Conservation (phyloP, 345 rosid species). For the Erucastrum elatum region DNA sequence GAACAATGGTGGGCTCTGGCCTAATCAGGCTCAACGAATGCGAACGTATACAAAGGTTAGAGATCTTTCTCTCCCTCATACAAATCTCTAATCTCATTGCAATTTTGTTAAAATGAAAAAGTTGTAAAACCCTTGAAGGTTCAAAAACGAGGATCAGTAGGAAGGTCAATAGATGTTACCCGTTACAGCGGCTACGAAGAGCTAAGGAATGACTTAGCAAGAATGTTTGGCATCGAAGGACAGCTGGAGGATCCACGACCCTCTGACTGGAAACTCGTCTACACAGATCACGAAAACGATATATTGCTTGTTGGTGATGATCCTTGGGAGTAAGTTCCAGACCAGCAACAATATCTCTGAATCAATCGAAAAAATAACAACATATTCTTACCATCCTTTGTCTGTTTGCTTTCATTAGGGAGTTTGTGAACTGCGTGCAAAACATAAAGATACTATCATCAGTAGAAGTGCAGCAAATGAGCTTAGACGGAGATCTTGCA, state of each 20-base stretch:
- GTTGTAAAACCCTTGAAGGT: too few relatives aligned
- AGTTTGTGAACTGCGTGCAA: conserved; percentile 72
- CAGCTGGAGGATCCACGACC: conserved; percentile 90
- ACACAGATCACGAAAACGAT: conserved; percentile 90
- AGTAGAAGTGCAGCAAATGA: conserved; percentile 93
- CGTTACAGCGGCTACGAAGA: conserved; percentile 81
- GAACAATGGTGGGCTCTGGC: conserved; percentile 78
- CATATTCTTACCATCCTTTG: background rate
- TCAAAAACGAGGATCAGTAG: conserved; percentile 95
- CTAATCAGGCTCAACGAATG: conserved; percentile 83
- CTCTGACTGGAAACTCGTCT: conserved; percentile 93
- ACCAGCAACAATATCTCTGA: too few relatives aligned
- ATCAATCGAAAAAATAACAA: background rate
- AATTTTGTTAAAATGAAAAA: too few relatives aligned
- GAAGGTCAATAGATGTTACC: conserved; percentile 93
- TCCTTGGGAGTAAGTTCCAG: conserved; percentile 92
- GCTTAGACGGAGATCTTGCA: conserved; percentile 89
- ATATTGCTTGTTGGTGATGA: conserved; percentile 95
- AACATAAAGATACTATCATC: conserved; percentile 90
- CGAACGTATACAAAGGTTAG: conserved; percentile 91
- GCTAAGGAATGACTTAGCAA: conserved; percentile 82
- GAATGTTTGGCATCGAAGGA: conserved; percentile 97
- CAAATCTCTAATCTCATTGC: background rate
- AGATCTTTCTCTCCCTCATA: conserved; percentile 4
- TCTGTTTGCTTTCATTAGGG: conserved; percentile 24